Evolutionary conservation across 2,329 filamentous ascomycete genomes (phyloP).

Genomic region (Penicillium sp.): DNA sequence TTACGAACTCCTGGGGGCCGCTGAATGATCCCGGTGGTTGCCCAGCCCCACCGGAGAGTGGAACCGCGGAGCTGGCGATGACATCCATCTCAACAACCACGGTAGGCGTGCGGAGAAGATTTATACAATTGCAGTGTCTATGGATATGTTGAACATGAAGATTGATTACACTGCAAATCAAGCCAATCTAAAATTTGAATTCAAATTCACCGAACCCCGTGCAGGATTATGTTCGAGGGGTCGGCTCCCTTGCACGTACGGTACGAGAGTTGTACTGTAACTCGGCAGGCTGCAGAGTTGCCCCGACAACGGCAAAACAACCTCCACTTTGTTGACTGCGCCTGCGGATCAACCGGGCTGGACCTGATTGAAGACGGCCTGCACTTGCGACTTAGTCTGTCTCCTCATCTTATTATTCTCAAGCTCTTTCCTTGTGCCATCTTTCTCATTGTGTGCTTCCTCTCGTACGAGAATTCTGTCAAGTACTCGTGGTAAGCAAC

Average conservation of each 20-base stretch:
- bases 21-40: not conserved
- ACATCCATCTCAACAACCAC: not conserved
- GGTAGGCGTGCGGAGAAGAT: not conserved
- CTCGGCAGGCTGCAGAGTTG: conserved; percentile 16
- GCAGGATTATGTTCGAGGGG: conserved; percentile 4
- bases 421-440: not conserved
- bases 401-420: conserved; percentile 13
- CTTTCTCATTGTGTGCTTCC: not conserved
- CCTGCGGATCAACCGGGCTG: conserved; percentile 21
- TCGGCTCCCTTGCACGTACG: conserved; percentile 10
- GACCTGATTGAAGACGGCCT: conserved; percentile 11
- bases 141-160: not conserved
- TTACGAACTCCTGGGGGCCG: not conserved
- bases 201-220: conserved; percentile 6
- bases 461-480: not conserved
- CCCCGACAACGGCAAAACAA: conserved; percentile 23
- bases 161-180: not conserved
- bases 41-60: not conserved
- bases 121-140: not conserved
- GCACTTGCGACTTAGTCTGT: not conserved
- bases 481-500: conserved; percentile 9
- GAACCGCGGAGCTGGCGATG: not conserved
- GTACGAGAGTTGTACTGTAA: not conserved
- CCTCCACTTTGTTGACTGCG: conserved; percentile 31
- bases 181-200: not conserved